Conservation (phyloP, 805 yeast genomes). For the Torulaspora indica region DNA sequence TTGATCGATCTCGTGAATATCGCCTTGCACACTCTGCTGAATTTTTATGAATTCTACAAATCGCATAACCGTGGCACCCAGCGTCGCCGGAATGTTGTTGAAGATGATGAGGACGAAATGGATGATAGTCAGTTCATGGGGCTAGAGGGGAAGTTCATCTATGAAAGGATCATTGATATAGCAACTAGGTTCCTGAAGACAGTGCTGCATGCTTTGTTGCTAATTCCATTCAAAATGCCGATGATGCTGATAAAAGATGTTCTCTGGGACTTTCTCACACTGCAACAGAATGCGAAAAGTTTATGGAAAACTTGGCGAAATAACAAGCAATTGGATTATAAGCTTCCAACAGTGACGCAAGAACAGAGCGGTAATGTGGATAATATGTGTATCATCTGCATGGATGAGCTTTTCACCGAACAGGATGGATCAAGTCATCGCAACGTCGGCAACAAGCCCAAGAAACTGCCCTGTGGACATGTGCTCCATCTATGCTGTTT, state of each 20-base stretch:
- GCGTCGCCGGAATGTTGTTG: constrained; percentile 8
- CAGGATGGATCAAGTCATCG: constrained; percentile 1
- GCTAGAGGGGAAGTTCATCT: constrained; percentile 68
- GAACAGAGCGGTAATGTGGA: constrained; percentile 60
- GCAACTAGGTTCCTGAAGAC: constrained; percentile 46
- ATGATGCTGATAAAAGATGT: constrained; percentile 49
- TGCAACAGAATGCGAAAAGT: constrained; percentile 37
- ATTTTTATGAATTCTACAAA: constrained; percentile 48
- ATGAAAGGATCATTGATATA: constrained; percentile 54
- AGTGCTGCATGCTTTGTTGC: constrained; percentile 42
- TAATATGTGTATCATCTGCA: constrained; percentile 78
- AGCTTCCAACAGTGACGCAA: constrained; percentile 56
- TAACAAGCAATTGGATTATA: constrained; percentile 57
- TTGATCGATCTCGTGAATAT: constrained; percentile 46
- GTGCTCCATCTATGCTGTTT: constrained; percentile 85
- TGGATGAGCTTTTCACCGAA: constrained; percentile 71
- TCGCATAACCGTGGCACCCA: constrained; percentile 8
- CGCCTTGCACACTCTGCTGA: constrained; percentile 27
- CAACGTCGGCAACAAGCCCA: constrained; percentile 51
- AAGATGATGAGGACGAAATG: constrained; percentile 32
- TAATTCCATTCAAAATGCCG: constrained; percentile 45
- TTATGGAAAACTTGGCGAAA: constrained; percentile 42
- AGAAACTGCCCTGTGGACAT: constrained; percentile 78
- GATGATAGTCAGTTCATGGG: constrained; percentile 39
- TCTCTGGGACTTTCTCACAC: constrained; percentile 34